These are phyloP conservation scores for Apiotrichum sp. DNA, from an alignment of 1,284 basidiomycete genomes.

Conservation along the genomic window DNA sequence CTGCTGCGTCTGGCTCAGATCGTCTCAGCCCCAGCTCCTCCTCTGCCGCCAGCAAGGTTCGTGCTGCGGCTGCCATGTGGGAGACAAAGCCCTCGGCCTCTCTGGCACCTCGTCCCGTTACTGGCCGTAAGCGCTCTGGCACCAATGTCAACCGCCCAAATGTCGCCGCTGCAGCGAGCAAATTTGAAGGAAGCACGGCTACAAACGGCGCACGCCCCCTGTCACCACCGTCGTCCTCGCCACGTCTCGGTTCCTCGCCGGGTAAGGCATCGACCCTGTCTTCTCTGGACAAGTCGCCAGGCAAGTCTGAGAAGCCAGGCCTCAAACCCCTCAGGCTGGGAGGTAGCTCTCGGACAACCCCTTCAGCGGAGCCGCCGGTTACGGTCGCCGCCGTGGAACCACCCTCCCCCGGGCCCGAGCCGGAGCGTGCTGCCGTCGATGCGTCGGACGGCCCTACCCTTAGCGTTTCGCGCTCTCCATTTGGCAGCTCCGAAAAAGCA, in stretches of 20 bases:
- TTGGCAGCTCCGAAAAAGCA: background rate
- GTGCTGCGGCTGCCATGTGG: conserved; percentile 15
- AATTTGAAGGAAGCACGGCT: background rate
- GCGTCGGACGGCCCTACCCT: background rate
- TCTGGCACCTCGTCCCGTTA: background rate
- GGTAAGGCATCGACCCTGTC: too few species aligned
- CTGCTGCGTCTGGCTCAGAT: background rate
- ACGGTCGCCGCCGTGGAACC: too few species aligned
- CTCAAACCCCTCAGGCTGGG: too few species aligned
- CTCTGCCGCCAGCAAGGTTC: conserved; percentile 7
- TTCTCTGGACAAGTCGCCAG: too few species aligned
- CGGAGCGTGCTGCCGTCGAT: background rate
- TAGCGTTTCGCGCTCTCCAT: too few species aligned
- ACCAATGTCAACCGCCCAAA: background rate
- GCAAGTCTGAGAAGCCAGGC: too few species aligned
- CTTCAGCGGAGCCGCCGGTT: too few species aligned
- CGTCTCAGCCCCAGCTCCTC: background rate
- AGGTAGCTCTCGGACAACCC: too few species aligned
- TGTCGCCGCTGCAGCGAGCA: background rate
- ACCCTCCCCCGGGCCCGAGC: too few species aligned
- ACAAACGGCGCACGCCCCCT: background rate
- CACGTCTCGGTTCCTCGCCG: too few species aligned
- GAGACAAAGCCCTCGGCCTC: conserved; percentile 10
- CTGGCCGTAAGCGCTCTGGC: background rate
- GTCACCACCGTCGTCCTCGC: too few species aligned